Evolutionary conservation across 352 stramenopile species (phyloP).

Genomic region (Phytophthora crassamura): DNA sequence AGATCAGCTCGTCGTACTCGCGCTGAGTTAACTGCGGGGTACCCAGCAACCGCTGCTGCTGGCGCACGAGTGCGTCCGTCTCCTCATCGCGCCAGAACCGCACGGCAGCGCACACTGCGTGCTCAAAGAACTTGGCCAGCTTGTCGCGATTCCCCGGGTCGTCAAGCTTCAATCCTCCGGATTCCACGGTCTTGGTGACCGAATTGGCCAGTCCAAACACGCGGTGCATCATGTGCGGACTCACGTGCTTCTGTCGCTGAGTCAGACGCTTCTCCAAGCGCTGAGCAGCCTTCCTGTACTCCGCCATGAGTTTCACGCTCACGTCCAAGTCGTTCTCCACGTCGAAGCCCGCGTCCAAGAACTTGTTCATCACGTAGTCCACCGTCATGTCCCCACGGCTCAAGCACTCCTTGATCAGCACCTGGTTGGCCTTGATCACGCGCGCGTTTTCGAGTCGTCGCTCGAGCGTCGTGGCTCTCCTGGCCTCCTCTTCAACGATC

Average conservation of each 20-base stretch:
- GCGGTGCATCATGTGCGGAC: conserved; percentile 71
- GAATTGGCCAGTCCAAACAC: conserved; percentile 64
- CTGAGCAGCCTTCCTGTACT: conserved; percentile 79
- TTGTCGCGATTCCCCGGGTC: conserved; percentile 36
- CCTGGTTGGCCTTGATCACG: conserved; percentile 49
- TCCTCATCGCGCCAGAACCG: conserved; percentile 72
- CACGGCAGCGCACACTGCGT: conserved; percentile 62
- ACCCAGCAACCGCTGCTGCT: conserved; percentile 58
- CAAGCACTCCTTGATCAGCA: conserved; percentile 62
- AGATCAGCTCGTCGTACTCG: conserved; percentile 80
- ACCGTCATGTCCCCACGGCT: conserved; percentile 52
- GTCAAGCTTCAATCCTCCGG: conserved; percentile 23
- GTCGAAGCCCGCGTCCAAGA: conserved; percentile 41
- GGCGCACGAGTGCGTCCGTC: conserved; percentile 51
- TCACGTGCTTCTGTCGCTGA: conserved; percentile 53
- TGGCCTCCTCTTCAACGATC: conserved; percentile 36
- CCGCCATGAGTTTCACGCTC: conserved; percentile 65
- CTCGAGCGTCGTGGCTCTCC: conserved; percentile 45
- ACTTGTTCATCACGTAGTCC: conserved; percentile 51
- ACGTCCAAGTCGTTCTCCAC: conserved; percentile 62
- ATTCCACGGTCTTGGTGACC: conserved; percentile 24
- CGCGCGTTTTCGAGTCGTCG: conserved; percentile 50
- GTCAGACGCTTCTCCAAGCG: conserved; percentile 64
- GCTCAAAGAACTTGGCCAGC: conserved; percentile 60
- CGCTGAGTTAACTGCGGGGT: conserved; percentile 34